These are phyloP conservation scores for Zymoseptoria pseudotritici DNA, from an alignment of 2,329 filamentous ascomycete genomes.

Conservation along the genomic window DNA sequence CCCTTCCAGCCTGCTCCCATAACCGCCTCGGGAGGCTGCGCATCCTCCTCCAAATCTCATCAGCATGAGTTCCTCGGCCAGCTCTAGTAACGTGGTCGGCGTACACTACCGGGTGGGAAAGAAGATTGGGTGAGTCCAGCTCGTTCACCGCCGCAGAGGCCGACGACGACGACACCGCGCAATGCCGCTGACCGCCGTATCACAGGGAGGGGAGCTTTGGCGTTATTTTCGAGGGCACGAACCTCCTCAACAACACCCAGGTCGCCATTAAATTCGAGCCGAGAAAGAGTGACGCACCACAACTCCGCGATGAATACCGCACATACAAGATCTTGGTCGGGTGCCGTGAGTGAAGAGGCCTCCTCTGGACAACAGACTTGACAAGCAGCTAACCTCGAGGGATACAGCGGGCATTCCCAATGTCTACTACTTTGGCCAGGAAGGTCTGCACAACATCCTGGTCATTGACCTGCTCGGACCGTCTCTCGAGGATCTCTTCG, in stretches of 20 bases:
- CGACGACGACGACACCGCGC: neutral
- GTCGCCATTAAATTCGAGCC: conserved; percentile 99
- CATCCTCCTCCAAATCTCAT: neutral
- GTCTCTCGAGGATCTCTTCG: conserved; percentile 92
- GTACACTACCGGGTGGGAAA: conserved; percentile 98
- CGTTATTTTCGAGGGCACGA: conserved; percentile 98
- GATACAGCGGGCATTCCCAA: conserved; percentile 86
- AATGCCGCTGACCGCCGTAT: conserved; percentile 1
- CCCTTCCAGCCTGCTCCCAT: neutral
- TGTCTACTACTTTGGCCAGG: conserved; percentile 98
- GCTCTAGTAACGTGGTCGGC: conserved; percentile 81
- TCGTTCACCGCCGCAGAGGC: conserved; percentile 7
- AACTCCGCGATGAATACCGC: conserved; percentile 94
- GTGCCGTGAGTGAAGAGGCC: conserved; percentile 68
- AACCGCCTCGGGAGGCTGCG: neutral
- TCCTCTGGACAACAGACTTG: neutral
- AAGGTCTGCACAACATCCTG: conserved; percentile 96
- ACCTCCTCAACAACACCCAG: conserved; percentile 97
- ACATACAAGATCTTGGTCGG: conserved; percentile 99
- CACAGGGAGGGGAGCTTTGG: conserved; percentile 80
- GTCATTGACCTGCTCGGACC: conserved; percentile 95
- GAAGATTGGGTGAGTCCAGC: conserved; percentile 65
- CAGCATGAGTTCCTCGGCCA: neutral
- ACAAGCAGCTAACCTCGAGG: conserved; percentile 1
- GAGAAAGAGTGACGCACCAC: conserved; percentile 94